These are phyloP conservation scores for Fusarium sp. DNA, from an alignment of 2,329 filamentous ascomycete species.

Conservation along the genomic window DNA sequence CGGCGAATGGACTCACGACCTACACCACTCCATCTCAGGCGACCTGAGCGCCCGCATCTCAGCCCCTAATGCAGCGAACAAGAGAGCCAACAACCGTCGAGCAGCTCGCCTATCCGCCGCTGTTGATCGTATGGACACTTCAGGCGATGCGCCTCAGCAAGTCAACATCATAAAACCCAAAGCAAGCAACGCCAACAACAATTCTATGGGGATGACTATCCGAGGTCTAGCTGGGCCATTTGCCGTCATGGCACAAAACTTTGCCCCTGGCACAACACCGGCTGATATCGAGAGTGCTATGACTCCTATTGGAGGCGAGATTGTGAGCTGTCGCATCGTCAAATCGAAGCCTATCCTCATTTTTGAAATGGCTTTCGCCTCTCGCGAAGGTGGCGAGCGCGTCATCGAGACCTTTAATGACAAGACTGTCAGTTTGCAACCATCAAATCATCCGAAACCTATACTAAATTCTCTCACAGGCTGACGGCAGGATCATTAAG, in stretches of 20 bases:
- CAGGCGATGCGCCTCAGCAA: constrained; percentile 50
- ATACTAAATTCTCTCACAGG: constrained; percentile 57
- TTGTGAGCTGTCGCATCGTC: constrained; percentile 75
- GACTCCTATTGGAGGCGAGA: constrained; percentile 77
- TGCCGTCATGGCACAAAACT: constrained; percentile 82
- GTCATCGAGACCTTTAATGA: constrained; percentile 83
- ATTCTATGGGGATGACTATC: constrained; percentile 71
- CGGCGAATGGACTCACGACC: constrained; percentile 78
- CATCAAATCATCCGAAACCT: neutral
- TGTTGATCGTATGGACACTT: constrained; percentile 56
- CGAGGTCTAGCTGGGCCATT: constrained; percentile 79
- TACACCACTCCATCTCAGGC: constrained; percentile 64
- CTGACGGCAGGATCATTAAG: constrained; percentile 79
- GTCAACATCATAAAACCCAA: constrained; percentile 51
- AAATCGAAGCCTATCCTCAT: constrained; percentile 78
- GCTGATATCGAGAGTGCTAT: constrained; percentile 87
- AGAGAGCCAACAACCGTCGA: constrained; percentile 45
- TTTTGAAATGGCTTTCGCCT: constrained; percentile 81
- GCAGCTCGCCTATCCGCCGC: constrained; percentile 60
- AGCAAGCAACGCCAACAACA: constrained; percentile 21
- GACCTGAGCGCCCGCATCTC: constrained; percentile 62
- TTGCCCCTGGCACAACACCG: constrained; percentile 83
- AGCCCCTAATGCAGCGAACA: constrained; percentile 50
- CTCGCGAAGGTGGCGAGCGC: constrained; percentile 77
- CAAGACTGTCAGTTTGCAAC: constrained; percentile 66